Base-by-base conservation (phyloP, 1,284 basidiomycete species). In the Athelia psychrophila region DNA sequence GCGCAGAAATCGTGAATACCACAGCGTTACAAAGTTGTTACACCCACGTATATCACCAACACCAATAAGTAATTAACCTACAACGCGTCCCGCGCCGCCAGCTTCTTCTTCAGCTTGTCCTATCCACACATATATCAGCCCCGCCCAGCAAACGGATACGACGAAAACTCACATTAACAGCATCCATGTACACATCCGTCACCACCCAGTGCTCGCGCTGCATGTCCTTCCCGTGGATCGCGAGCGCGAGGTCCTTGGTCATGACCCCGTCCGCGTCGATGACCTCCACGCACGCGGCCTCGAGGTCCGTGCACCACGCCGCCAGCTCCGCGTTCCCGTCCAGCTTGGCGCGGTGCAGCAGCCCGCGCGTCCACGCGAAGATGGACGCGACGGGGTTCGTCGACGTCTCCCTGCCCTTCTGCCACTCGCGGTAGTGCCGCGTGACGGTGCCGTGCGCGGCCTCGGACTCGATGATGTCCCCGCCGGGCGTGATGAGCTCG, bases 361-460 rank as follows among this genome's bases (percentile, higher is more conserved):
- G 79, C 1, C 96, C 96, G 48, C 97, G 86, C 16, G 96, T 99
- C 96, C 96, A 99, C 13, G 96, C 96, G 65, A 96, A 99, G 78
- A 99, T 98, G 53, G 93, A 95, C 40, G 96, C 96, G 59, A 98
- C 95, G 33, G 95, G 95, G 84, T 98, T 98, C 54, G 96, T 99
- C 55, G 91, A 93, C 15, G 94, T 98, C 75, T 98, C 94, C 56
- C 90, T 86, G 56, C 93, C 93, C 76, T 97, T 95, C 74, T 98
- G 95, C 72, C 88, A 91, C 75, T 98, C 95, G 54, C 96, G 89
- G 77, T 95, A 99, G 76, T 98, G 96, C 33, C 96, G 87, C 6
- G 95, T 98, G 53, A 95, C 91, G 12, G 89, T 91, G 22, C 84
- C 95, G 69, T 97, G 94, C n/a, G 95, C 95, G 50, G 95, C 95